Evolutionary conservation across 164 flowering plant genomes (phyloP).

Genomic region (Saururus chinensis): DNA sequence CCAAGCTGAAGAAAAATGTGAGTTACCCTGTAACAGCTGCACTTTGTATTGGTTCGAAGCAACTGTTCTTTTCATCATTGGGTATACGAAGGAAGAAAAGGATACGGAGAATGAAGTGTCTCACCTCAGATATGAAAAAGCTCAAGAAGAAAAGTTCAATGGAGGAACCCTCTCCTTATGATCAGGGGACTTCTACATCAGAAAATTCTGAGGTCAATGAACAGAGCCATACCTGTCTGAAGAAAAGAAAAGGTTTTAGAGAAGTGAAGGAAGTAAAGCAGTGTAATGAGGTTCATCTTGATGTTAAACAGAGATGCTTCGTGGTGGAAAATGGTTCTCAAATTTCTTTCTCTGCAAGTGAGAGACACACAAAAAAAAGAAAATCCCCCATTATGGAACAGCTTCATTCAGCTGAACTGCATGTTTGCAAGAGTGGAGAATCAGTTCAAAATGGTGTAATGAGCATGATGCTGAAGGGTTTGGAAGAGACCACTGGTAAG

Average conservation of each 20-base stretch:
- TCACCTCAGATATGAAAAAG: conserved; percentile 4
- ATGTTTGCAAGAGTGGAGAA: conserved; percentile 9
- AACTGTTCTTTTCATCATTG: conserved; percentile 29
- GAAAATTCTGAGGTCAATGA: conserved; percentile 8
- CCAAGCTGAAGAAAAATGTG: conserved; percentile 23
- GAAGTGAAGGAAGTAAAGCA: conserved; percentile 1
- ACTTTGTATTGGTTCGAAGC: conserved; percentile 26
- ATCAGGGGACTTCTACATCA: conserved; percentile 41
- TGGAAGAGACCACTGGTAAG: conserved; percentile 42
- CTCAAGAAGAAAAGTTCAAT: conserved; percentile 10
- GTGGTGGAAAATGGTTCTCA: conserved; percentile 19
- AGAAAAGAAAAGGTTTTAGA: conserved; percentile 7
- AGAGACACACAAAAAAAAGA: neutral
- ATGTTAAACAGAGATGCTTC: conserved; percentile 13
- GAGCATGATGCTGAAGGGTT: conserved; percentile 33
- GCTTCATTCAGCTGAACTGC: conserved; percentile 9
- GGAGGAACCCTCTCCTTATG: conserved; percentile 9
- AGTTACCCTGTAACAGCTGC: conserved; percentile 18
- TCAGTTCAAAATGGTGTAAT: conserved; percentile 13
- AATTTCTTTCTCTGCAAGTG: conserved; percentile 20
- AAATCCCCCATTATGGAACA: neutral
- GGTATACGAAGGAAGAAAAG: conserved; percentile 43
- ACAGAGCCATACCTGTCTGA: conserved; percentile 5
- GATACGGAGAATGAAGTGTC: conserved; percentile 19
- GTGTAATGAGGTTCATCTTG: conserved; percentile 3